These are phyloP conservation scores for Lachancea waltii DNA, from an alignment of 805 yeast species.

Conservation along the genomic window DNA sequence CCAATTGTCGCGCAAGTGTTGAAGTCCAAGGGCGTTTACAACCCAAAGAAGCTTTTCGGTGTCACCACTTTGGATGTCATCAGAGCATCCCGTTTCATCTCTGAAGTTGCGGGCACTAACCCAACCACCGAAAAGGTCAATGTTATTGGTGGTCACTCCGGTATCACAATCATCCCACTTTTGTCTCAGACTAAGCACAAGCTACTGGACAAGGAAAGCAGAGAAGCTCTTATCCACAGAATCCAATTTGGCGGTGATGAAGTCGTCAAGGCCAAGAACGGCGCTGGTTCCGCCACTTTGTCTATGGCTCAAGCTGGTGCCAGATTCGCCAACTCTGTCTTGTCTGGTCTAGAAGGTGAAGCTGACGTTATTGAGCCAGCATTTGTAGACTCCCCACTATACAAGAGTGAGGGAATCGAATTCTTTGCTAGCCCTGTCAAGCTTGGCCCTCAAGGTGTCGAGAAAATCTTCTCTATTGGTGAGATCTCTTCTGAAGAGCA, in stretches of 20 bases:
- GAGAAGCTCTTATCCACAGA: constrained; percentile 67
- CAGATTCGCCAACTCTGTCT: constrained; percentile 58
- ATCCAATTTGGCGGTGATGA: constrained; percentile 96
- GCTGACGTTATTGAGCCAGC: constrained; percentile 60
- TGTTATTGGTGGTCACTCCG: constrained; percentile 97
- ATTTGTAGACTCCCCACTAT: constrained; percentile 75
- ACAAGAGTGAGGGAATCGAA: constrained; percentile 83
- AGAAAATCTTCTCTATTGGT: constrained; percentile 74
- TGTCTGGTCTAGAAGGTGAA: constrained; percentile 60
- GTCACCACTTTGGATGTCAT: constrained; percentile 91
- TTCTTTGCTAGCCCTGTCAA: constrained; percentile 95
- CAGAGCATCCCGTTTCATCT: constrained; percentile 81
- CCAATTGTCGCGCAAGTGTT: constrained; percentile 93
- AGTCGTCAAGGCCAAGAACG: constrained; percentile 88
- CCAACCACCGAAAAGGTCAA: constrained; percentile 73
- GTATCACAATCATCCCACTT: constrained; percentile 91
- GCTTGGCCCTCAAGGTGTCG: constrained; percentile 86
- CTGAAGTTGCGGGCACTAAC: constrained; percentile 46
- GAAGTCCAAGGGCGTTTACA: constrained; percentile 78
- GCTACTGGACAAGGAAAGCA: constrained; percentile 56
- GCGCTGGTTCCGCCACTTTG: constrained; percentile 89
- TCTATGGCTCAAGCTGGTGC: constrained; percentile 94
- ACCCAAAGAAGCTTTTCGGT: constrained; percentile 90
- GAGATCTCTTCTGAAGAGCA: constrained; percentile 70
- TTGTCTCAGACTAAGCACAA: constrained; percentile 77